Conservation (phyloP, 495 filamentous ascomycete genomes). For the Pyrenula aspistea region DNA sequence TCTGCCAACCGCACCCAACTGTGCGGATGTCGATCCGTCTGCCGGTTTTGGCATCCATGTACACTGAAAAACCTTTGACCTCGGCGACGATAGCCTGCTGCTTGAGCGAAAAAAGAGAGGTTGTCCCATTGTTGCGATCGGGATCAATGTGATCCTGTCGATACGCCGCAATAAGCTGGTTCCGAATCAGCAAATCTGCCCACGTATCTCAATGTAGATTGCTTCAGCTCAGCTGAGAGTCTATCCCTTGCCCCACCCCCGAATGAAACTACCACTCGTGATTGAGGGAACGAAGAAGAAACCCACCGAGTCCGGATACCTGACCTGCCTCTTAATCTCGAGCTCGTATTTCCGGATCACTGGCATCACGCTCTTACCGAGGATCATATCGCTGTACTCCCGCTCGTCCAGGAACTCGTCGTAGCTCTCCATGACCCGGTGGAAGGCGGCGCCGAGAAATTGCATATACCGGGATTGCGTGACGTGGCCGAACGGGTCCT, state of each 20-base stretch:
- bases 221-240: not conserved
- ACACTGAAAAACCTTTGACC: slow-evolving; percentile 12
- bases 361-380: slow-evolving; percentile 11
- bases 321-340: slow-evolving; percentile 13
- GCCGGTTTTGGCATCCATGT: slow-evolving; percentile 13
- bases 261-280: not conserved
- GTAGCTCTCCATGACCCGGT: slow-evolving; percentile 22
- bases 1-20: slow-evolving; percentile 12
- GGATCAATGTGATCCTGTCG: slow-evolving; percentile 15
- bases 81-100: slow-evolving; percentile 21
- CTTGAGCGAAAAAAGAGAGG: slow-evolving; percentile 17
- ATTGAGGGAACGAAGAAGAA: not conserved
- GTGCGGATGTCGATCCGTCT: slow-evolving; percentile 17
- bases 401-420: slow-evolving; percentile 14
- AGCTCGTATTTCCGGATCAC: slow-evolving; percentile 14
- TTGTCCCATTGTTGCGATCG: slow-evolving; percentile 13
- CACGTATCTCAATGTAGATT: not conserved
- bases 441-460: slow-evolving; percentile 15
- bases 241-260: not conserved
- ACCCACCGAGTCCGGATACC: slow-evolving; percentile 22
- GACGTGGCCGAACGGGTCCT: slow-evolving; percentile 20
- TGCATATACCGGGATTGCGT: slow-evolving; percentile 18
- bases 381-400: slow-evolving; percentile 19
- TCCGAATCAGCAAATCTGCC: not conserved
- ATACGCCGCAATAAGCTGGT: slow-evolving; percentile 18